A percentile compares a stretch with the other conserved stretches of the same genome.
These are phyloP conservation scores for Aspergillus pseudonomiae DNA, from an alignment of 2,329 filamentous ascomycete species.

Conservation along the genomic window DNA sequence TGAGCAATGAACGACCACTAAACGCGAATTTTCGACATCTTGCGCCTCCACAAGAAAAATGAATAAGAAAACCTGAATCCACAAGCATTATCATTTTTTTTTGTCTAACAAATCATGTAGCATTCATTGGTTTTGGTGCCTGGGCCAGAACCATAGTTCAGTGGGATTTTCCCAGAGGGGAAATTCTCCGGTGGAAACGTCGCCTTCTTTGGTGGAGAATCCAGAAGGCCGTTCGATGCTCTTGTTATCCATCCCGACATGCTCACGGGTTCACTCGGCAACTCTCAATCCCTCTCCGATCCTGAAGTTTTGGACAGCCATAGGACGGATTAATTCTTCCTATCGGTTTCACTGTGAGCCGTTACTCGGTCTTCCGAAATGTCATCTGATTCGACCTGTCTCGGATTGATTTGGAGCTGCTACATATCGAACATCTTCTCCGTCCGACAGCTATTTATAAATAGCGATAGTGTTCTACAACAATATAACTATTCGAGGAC, in stretches of 20 bases:
- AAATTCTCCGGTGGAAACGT: slow-evolving; percentile 31
- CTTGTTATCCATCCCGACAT: neutral
- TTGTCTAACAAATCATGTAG: neutral
- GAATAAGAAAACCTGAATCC: neutral
- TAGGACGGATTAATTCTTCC: slow-evolving; percentile 1
- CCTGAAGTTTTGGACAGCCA: neutral
- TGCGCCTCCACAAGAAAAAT: neutral
- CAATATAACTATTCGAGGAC: too few species aligned
- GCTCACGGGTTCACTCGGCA: neutral
- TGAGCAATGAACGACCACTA: neutral
- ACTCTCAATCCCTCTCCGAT: neutral
- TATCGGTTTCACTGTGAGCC: neutral
- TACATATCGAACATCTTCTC: neutral
- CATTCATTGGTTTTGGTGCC: neutral
- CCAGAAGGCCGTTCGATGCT: slow-evolving; percentile 1
- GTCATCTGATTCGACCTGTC: neutral
- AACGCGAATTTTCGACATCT: neutral
- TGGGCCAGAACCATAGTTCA: neutral
- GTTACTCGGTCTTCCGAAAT: neutral
- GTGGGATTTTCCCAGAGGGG: slow-evolving; percentile 18
- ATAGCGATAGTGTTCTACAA: neutral
- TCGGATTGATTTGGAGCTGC: neutral
- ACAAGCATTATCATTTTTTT: neutral
- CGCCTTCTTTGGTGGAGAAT: slow-evolving; percentile 27
- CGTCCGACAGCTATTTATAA: neutral